Conservation (phyloP, 345 rosid species). For the Cardamine occulta region DNA sequence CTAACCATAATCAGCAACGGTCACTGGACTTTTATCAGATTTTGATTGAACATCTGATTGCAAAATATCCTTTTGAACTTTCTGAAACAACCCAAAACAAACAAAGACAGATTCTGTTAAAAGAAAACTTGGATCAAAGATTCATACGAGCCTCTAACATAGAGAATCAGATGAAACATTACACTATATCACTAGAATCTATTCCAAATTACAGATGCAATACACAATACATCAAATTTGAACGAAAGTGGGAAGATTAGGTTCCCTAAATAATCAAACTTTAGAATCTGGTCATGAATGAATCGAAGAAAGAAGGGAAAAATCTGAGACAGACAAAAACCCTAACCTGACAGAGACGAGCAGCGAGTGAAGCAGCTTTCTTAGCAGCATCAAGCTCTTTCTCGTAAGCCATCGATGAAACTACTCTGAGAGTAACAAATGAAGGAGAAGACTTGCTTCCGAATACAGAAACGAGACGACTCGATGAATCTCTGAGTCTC, state of each 20-base stretch:
- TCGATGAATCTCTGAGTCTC: slow-evolving; percentile 21
- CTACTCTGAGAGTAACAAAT: slow-evolving; percentile 30
- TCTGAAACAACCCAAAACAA: slow-evolving; percentile 51
- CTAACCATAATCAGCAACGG: slow-evolving; percentile 97
- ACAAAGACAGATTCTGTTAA: background rate
- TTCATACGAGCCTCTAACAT: background rate
- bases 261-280: slow-evolving; percentile 13
- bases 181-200: background rate
- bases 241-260: slow-evolving; percentile 23
- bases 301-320: background rate
- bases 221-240: background rate
- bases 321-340: background rate
- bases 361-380: slow-evolving; percentile 87
- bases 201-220: background rate
- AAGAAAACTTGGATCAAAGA: background rate
- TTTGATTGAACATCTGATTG: slow-evolving; percentile 92
- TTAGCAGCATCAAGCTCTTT: slow-evolving; percentile 89
- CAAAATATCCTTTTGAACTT: slow-evolving; percentile 78
- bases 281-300: slow-evolving; percentile 17
- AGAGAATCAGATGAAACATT: background rate
- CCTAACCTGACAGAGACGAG: slow-evolving; percentile 85
- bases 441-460: slow-evolving; percentile 37
- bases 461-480: slow-evolving; percentile 30
- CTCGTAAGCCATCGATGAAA: slow-evolving; percentile 69
- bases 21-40: slow-evolving; percentile 88